Conservation (phyloP, 768 basidiomycete genomes). For the Multifurca ochricompacta region DNA sequence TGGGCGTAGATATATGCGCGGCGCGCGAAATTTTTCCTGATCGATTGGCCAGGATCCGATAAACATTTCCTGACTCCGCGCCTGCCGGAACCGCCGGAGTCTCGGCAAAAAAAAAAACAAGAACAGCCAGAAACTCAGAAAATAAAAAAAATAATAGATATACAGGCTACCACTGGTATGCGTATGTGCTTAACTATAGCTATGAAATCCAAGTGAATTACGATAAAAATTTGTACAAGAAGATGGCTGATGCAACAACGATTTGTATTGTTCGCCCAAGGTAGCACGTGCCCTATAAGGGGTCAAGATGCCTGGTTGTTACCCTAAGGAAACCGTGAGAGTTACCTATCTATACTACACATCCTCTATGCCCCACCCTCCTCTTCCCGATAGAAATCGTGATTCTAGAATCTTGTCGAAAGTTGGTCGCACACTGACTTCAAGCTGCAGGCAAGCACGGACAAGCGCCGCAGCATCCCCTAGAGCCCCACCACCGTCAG, state of each 20-base stretch:
- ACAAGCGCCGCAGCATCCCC: slow-evolving; percentile 84
- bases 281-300: background rate
- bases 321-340: background rate
- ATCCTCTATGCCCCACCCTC: slow-evolving; percentile 56
- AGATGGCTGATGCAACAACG: background rate
- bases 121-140: too few relatives aligned
- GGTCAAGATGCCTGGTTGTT: background rate
- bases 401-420: slow-evolving; percentile 77
- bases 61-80: slow-evolving; percentile 13
- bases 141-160: background rate
- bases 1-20: slow-evolving; percentile 27
- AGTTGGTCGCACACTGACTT: slow-evolving; percentile 68
- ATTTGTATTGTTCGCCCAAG: slow-evolving; percentile 2
- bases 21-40: slow-evolving; percentile 23
- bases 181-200: background rate
- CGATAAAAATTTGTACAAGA: slow-evolving; percentile 11
- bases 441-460: slow-evolving; percentile 75
- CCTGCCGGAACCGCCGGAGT: slow-evolving; percentile 12
- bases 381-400: slow-evolving; percentile 69
- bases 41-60: slow-evolving; percentile 21
- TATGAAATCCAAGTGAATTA: background rate
- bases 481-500: slow-evolving; percentile 76
- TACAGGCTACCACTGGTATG: slow-evolving; percentile 3
- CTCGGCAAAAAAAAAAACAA: background rate
- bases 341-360: slow-evolving; percentile 4